phyloP scores from a whole-genome alignment of 352 stramenopile species.

The Phytophthora hibernalis region DNA sequence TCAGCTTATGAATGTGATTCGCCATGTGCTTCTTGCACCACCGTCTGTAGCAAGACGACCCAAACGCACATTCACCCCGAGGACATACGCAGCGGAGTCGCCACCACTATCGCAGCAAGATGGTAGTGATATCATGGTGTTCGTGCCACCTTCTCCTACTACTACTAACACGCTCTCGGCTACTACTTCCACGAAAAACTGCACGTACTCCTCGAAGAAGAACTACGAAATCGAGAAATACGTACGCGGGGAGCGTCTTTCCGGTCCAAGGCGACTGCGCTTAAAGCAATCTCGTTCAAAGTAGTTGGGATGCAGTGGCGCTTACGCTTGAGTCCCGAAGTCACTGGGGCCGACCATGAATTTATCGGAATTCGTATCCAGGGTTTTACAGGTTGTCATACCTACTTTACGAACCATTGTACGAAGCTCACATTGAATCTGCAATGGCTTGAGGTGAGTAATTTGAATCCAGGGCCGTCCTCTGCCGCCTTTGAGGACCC shows the following conservation, averaged over 20 bases:
- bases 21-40: constrained; percentile 77
- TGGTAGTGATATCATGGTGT: constrained; percentile 36
- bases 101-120: constrained; percentile 27
- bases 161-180: constrained; percentile 11
- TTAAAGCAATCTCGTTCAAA: constrained; percentile 81
- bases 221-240: constrained; percentile 67
- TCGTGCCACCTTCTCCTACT: constrained; percentile 35
- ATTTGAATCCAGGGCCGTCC: constrained; percentile 72
- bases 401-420: constrained; percentile 72
- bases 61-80: constrained; percentile 33
- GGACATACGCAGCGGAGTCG: constrained; percentile 15
- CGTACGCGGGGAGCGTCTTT: constrained; percentile 48
- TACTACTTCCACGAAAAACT: constrained; percentile 60
- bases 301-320: constrained; percentile 62
- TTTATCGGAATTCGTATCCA: constrained; percentile 80
- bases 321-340: constrained; percentile 67
- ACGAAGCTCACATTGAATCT: constrained; percentile 82
- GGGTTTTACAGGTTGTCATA: constrained; percentile 68
- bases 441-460: constrained; percentile 87
- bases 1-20: constrained; percentile 79
- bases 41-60: constrained; percentile 49
- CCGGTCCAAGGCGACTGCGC: constrained; percentile 29
- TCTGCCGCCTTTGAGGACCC: constrained; percentile 82
- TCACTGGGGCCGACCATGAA: constrained; percentile 62
- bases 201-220: constrained; percentile 67